Evolutionary conservation across 192 early-diverging fungal genomes (phyloP).

Genomic region (Chytriomyces sp.): DNA sequence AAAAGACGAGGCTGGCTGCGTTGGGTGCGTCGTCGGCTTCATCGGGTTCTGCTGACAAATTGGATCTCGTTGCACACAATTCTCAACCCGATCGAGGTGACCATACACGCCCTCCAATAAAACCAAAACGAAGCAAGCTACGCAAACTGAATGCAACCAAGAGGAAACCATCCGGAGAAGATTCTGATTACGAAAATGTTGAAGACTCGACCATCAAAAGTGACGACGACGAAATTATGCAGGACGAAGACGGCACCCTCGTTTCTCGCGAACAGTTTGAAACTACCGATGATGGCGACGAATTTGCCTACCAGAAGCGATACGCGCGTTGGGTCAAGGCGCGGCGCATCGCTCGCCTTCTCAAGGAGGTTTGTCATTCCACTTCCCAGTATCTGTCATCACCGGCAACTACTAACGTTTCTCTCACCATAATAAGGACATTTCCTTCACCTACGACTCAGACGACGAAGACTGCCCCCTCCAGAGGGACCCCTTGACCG

Average conservation of each 20-base stretch:
- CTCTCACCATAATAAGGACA: too few species aligned
- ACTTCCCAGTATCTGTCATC: neutral
- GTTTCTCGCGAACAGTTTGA: conserved; percentile 3
- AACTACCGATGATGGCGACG: conserved; percentile 71
- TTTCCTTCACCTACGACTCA: conserved; percentile 33
- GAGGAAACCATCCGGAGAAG: neutral
- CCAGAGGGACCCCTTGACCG: conserved; percentile 38
- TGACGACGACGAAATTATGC: conserved; percentile 17
- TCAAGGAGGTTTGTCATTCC: conserved; percentile 29
- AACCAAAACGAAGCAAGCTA: neutral
- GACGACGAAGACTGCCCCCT: conserved; percentile 58
- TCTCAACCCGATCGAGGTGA: too few species aligned
- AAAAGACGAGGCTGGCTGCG: conserved; percentile 6
- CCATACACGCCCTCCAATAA: neutral
- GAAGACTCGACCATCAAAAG: neutral
- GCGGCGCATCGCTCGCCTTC: conserved; percentile 28
- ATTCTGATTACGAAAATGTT: conserved; percentile 11
- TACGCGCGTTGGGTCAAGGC: conserved; percentile 55
- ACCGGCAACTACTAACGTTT: neutral
- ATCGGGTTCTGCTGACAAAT: neutral
- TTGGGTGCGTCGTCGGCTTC: neutral
- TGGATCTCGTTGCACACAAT: neutral
- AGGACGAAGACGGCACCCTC: conserved; percentile 29
- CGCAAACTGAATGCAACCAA: neutral
- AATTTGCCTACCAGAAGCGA: conserved; percentile 55